These are phyloP conservation scores for Jacaranda copaia DNA, from an alignment of 257 asterid species.

Conservation along the genomic window DNA sequence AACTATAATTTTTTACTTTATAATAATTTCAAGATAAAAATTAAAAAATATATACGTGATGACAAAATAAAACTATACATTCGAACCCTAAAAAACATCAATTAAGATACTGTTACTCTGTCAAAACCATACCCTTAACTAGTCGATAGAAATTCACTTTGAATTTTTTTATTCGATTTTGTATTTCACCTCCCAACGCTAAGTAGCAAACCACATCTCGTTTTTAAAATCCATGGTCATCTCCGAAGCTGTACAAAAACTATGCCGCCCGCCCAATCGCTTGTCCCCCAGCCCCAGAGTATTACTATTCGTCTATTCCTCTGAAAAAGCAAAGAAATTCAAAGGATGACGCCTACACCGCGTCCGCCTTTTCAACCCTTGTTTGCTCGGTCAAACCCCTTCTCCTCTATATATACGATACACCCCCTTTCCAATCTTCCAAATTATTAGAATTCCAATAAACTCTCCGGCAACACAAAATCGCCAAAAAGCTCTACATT, in stretches of 20 bases:
- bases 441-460: background rate
- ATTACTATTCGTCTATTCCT: background rate
- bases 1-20: no score
- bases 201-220: no score
- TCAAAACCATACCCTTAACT: no score
- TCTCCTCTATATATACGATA: conserved; percentile 16
- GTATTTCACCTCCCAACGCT: no score
- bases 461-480: background rate
- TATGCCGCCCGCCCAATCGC: conserved; percentile 3
- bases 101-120: no score
- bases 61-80: no score
- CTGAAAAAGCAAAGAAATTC: background rate
- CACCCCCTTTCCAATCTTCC: background rate
- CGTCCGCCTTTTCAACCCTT: conserved; percentile 18
- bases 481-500: background rate
- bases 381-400: conserved; percentile 28
- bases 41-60: no score
- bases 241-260: conserved; percentile 23
- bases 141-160: no score
- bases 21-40: no score
- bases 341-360: background rate
- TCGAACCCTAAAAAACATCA: no score
- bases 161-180: no score
- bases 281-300: background rate
- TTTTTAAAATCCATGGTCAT: conserved; percentile 5